A percentile compares a stretch with the other conserved stretches of the same genome.
Conservation (phyloP, 805 yeast genomes). For the Nakazawaea laoshanensis region DNA sequence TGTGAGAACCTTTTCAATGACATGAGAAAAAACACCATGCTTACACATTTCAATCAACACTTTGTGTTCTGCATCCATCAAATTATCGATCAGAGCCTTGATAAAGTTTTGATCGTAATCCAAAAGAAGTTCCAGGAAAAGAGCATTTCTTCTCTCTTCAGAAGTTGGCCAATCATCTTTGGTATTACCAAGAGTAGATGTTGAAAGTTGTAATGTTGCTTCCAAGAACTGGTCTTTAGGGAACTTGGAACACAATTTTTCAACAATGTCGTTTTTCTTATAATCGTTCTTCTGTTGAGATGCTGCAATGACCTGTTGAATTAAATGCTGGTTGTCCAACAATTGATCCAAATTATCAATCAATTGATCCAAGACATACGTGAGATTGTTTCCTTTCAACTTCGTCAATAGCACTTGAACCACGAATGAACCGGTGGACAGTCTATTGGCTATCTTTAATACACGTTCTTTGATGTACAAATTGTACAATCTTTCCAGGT, state of each 20-base stretch:
- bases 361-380: conserved; percentile 47
- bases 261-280: conserved; percentile 50
- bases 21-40: conserved; percentile 89
- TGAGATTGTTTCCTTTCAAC: conserved; percentile 55
- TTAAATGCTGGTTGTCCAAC: conserved; percentile 63
- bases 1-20: conserved; percentile 58
- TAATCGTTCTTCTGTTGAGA: conserved; percentile 51
- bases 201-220: conserved; percentile 52
- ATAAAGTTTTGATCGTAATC: conserved; percentile 58
- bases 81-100: conserved; percentile 47
- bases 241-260: conserved; percentile 26
- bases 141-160: conserved; percentile 73
- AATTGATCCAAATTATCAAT: conserved; percentile 59
- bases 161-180: conserved; percentile 90
- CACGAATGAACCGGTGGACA: conserved; percentile 78
- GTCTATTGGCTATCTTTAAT: conserved; percentile 66
- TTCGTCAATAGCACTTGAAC: conserved; percentile 63
- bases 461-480: conserved; percentile 70
- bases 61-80: conserved; percentile 39
- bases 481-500: conserved; percentile 60
- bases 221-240: conserved; percentile 42
- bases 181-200: conserved; percentile 74
- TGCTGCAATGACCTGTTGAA: conserved; percentile 57
- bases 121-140: conserved; percentile 67
- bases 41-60: conserved; percentile 64